These are phyloP conservation scores for Trifolium dubium DNA, from an alignment of 306 rosid genomes.

Conservation along the genomic window DNA sequence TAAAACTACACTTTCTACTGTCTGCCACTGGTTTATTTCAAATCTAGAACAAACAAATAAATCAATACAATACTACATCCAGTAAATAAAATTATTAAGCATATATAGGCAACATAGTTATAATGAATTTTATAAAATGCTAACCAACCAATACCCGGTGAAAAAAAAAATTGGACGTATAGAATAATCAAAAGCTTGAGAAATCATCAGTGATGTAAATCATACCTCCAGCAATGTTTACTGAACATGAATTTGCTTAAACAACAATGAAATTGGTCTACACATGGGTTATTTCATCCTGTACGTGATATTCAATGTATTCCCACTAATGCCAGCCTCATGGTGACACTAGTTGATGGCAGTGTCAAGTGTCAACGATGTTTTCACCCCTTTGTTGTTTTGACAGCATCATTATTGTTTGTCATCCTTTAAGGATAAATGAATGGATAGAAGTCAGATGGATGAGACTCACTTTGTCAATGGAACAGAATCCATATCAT, in stretches of 20 bases:
- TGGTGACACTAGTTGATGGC: neutral
- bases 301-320: neutral
- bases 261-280: neutral
- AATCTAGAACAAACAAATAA: neutral
- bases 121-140: neutral
- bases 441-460: neutral
- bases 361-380: neutral
- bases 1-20: neutral
- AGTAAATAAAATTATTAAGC: neutral
- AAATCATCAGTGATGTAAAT: neutral
- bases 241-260: conserved; percentile 14
- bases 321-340: conserved; percentile 11
- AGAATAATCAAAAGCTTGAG: conserved; percentile 2
- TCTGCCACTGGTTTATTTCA: neutral
- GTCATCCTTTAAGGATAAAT: conserved; percentile 11
- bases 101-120: neutral
- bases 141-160: conserved; percentile 11
- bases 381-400: neutral
- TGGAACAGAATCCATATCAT: conserved; percentile 20
- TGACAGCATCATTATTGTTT: neutral
- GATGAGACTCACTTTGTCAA: conserved; percentile 4
- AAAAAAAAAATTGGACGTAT: neutral
- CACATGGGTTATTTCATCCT: neutral
- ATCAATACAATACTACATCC: no score
- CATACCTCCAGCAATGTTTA: neutral